These are phyloP conservation scores for Leptomonas seymouri DNA, from an alignment of 208 protist genomes.

Conservation along the genomic window DNA sequence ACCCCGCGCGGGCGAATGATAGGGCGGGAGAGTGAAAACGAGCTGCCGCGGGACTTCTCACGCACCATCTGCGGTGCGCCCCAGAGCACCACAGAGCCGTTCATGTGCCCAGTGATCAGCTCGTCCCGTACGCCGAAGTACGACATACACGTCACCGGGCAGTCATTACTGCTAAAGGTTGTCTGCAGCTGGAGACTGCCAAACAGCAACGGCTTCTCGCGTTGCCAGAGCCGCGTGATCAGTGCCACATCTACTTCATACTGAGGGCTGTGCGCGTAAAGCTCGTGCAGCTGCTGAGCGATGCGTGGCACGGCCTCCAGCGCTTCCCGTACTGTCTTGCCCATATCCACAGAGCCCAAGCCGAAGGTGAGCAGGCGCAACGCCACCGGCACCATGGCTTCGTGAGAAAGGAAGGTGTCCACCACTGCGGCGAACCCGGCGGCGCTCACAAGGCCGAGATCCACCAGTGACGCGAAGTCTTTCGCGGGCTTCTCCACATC, in stretches of 20 bases:
- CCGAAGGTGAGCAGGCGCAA: conserved; percentile 32
- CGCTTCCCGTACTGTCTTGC: conserved; percentile 23
- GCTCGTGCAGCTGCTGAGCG: conserved; percentile 36
- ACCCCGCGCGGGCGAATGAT: conserved; percentile 20
- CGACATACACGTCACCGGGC: conserved; percentile 57
- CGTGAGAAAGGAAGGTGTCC: conserved; percentile 53
- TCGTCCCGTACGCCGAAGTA: conserved; percentile 80
- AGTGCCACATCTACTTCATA: conserved; percentile 73
- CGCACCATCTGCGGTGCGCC: conserved; percentile 45
- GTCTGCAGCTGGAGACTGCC: conserved; percentile 17
- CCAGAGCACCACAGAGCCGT: conserved; percentile 72
- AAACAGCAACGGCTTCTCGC: conserved; percentile 5
- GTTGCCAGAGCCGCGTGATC: conserved; percentile 53
- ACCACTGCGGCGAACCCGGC: conserved; percentile 52
- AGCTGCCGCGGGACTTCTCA: conserved; percentile 21
- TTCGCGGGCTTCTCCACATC: conserved; percentile 41
- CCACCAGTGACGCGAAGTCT: conserved; percentile 50
- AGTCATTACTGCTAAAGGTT: background rate
- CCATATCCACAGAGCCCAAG: background rate
- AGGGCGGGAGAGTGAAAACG: conserved; percentile 17
- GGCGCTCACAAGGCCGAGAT: conserved; percentile 56
- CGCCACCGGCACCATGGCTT: conserved; percentile 46
- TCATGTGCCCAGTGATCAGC: conserved; percentile 64
- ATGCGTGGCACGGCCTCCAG: conserved; percentile 42
- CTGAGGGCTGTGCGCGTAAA: conserved; percentile 48